Evolutionary conservation across 331 rosid genomes (phyloP), one percentile per base, ranked within the genome.

Genomic region (Pyrus hybrid): DNA sequence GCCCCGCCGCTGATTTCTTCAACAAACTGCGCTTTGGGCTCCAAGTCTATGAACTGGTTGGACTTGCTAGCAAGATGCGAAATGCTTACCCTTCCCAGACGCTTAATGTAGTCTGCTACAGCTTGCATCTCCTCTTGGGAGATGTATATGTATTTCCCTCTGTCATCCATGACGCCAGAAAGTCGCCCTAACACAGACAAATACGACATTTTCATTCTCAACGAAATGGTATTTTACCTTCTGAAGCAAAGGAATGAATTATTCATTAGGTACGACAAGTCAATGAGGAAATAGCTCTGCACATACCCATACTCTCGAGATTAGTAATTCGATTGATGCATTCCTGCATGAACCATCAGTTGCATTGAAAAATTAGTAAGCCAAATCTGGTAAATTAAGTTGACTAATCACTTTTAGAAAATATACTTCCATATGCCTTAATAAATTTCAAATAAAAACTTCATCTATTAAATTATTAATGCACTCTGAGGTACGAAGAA

Each of bases 131-230:
- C 99, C 77, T 90, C 98, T 56, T 74, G 87, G 22, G 97, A 92
- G 82, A 95, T 92, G 90, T 92, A 91, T 74, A 92, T 92, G 43
- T 89, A 95, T 73, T 95, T 95, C 65, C 99, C 99, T 76, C 97
- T 87, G 74, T 95, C 99, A 69, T 95, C 99, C 98, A 92, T 92
- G 43, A 95, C 97, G 35, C 99, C 99, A 4, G 99, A 95, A 79
- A 95, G 93, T 77, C 96, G 87, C 63, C 95, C 98, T 93, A 83
- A 51, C 66, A 77, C 69, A 77, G 29, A 79, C 65, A 78, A 79
- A 65, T 29, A 13, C 4, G 17, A 23, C 26, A 5, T 13, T 49
- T 64, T 35, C 67, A 72, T 25, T 67, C 67, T 25, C 43, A 51
- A 29, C 22, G 4, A 17, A 74, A 3, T 0, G 22, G 26, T 25